Evolutionary conservation across 768 basidiomycete species (phyloP), one percentile per base, ranked within the genome.

Genomic region (Holtermanniella nyarrowii): DNA sequence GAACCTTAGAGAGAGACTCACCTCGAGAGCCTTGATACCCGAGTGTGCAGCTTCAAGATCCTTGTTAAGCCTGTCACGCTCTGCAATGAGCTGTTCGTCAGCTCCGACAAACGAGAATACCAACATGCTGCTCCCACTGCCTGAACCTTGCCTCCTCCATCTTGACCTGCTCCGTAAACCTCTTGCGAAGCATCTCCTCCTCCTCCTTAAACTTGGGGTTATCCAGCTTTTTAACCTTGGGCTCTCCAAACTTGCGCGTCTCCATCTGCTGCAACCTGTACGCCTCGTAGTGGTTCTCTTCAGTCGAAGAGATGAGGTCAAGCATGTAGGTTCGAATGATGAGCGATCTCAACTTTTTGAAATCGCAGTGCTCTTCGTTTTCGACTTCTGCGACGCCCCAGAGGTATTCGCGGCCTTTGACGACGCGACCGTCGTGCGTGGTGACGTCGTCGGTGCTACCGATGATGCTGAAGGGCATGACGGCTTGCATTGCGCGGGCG

Each of bases 381-480:
- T 99, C 95, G 55, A 99, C 93, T 89, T 99, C 95, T 7, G 95
- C 95, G n/a, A 99, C 90, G 78, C 95, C 95, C 95, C 95, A 99
- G 13, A 93, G 82, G 70, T 99, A 99, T 73, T 97, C 88, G 63
- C 95, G 83, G 43, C 95, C 95, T 75, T 97, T 97, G 68, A 99
- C 95, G 26, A 81, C 74, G 52, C 90, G 82, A 11, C 95, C 95
- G 68, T 97, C 93, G 21, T 78, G 74, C 3, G 88, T 96, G 63
- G 80, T 80, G 44, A 99, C 93, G 59, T 99, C 93, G 67, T 91
- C 83, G 0, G 88, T 96, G 21, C 86, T 89, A 26, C 95, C 95
- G 65, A 99, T 97, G 73, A 99, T 96, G 20, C 91, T 95, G 77
- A 96, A 97, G 0, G 95, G 95, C 75, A 95, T 93, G 13, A 90